phyloP scores from a whole-genome alignment of 495 filamentous ascomycete genomes.

The Tuber microsphaerosporum region DNA sequence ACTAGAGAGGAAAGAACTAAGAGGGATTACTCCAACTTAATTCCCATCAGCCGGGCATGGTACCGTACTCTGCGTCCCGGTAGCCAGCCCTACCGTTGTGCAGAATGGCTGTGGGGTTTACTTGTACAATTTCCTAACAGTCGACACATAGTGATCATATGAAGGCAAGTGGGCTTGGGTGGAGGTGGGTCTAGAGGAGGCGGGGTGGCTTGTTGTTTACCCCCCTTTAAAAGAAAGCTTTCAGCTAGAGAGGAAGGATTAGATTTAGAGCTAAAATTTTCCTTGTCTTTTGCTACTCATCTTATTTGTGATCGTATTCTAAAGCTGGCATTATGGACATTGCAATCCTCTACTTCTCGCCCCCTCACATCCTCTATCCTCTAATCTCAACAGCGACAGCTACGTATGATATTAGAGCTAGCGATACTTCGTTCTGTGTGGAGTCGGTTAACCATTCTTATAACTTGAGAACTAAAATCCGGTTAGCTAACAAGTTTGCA shows the following conservation, averaged over 20 bases:
- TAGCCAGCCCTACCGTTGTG: background rate
- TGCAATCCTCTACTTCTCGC: background rate
- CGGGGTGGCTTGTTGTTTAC: background rate
- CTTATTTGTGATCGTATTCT: background rate
- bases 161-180: no score
- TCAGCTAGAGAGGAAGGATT: background rate
- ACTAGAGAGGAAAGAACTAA: background rate
- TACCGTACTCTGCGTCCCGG: background rate
- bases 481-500: background rate
- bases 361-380: background rate
- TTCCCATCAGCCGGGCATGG: background rate
- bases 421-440: background rate
- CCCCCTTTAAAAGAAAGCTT: background rate
- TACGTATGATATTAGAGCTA: background rate
- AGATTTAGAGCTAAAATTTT: background rate
- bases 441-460: background rate
- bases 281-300: background rate
- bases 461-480: background rate
- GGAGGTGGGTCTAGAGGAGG: background rate
- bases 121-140: no score
- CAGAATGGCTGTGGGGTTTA: no score
- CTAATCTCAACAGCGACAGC: background rate
- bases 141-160: no score
- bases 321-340: background rate
- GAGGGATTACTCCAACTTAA: background rate